phyloP scores from a whole-genome alignment of 164 flowering plant species.

The Protea cynaroides region DNA sequence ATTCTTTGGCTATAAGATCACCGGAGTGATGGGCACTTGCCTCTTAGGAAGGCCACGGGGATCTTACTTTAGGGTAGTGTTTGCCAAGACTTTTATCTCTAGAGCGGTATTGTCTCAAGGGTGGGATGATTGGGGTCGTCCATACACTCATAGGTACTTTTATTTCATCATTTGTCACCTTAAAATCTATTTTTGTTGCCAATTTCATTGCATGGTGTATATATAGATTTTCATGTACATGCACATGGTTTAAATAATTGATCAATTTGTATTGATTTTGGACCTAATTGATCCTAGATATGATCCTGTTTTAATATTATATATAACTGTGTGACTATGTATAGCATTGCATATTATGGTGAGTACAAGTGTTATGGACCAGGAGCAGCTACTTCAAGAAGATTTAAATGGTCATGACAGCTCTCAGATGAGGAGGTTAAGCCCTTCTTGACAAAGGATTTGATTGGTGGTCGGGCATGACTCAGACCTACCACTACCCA shows the following conservation, averaged over 20 bases:
- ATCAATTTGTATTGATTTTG: no score
- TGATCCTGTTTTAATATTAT: no score
- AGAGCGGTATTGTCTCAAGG: constrained; percentile 33
- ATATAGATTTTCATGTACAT: no score
- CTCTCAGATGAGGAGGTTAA: constrained; percentile 46
- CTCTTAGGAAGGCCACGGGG: constrained; percentile 59
- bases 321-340: no score
- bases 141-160: constrained; percentile 28
- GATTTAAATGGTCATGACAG: constrained; percentile 51
- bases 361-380: constrained; percentile 60
- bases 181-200: no score
- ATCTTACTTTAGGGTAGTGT: constrained; percentile 35
- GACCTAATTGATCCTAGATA: no score
- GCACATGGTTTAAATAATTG: no score
- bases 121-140: constrained; percentile 50
- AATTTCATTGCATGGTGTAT: no score
- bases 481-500: constrained; percentile 61
- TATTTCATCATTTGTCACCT: no score
- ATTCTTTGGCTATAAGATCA: constrained; percentile 45
- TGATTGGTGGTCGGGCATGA: constrained; percentile 64
- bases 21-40: constrained; percentile 24
- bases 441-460: constrained; percentile 47
- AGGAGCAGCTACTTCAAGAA: constrained; percentile 34
- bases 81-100: constrained; percentile 36
- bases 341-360: constrained; percentile 53